Evolutionary conservation across 768 basidiomycete genomes (phyloP).

Genomic region (Pholiota microspora): DNA sequence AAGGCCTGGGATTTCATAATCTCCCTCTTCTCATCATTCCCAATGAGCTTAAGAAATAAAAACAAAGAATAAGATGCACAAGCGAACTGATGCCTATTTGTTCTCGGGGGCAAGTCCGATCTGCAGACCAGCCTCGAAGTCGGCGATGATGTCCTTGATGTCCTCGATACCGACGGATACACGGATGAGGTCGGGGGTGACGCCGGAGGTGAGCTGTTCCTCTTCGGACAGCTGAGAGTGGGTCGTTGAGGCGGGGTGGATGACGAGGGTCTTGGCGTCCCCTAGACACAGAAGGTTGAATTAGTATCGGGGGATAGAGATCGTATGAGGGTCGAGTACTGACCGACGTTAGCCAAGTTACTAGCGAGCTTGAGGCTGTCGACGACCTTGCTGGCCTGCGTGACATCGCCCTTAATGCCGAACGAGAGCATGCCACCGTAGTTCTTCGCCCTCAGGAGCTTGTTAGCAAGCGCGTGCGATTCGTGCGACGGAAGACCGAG

Average conservation of each 20-base stretch:
- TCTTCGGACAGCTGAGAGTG: slow-evolving; percentile 64
- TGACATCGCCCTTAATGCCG: slow-evolving; percentile 61
- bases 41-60: background rate
- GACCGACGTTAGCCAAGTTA: slow-evolving; percentile 71
- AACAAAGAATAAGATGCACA: background rate
- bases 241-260: slow-evolving; percentile 77
- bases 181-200: slow-evolving; percentile 73
- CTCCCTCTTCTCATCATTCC: background rate
- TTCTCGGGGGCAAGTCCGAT: slow-evolving; percentile 29
- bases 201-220: slow-evolving; percentile 65
- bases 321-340: slow-evolving; percentile 20
- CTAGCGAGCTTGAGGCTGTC: slow-evolving; percentile 71
- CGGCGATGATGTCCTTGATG: slow-evolving; percentile 40
- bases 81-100: too few relatives aligned
- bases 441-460: slow-evolving; percentile 48
- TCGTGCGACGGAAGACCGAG: slow-evolving; percentile 64
- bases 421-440: slow-evolving; percentile 80
- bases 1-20: background rate
- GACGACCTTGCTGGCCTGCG: slow-evolving; percentile 56
- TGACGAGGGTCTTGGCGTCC: slow-evolving; percentile 78
- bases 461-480: slow-evolving; percentile 57
- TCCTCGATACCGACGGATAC: slow-evolving; percentile 45
- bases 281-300: slow-evolving; percentile 26
- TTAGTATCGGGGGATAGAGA: background rate
- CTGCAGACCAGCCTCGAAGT: slow-evolving; percentile 35